Evolutionary conservation across 768 basidiomycete genomes (phyloP).

Genomic region (Boletus rufocinnamomeus): DNA sequence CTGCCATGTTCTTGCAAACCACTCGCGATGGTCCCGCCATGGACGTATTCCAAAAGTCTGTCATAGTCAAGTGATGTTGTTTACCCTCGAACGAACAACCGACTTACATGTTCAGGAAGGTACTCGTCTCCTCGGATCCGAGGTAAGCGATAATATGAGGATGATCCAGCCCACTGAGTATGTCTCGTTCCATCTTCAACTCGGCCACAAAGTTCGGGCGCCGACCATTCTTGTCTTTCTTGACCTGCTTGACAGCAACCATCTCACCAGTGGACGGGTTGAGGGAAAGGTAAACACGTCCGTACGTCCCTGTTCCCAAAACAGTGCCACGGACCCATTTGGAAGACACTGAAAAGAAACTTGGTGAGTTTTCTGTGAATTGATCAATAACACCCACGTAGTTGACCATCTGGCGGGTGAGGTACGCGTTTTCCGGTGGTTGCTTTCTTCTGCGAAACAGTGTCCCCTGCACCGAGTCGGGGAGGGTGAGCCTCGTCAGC

Average conservation of each 20-base stretch:
- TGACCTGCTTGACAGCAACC: conserved; percentile 98
- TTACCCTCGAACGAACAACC: background rate
- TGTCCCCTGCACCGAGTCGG: too few relatives aligned
- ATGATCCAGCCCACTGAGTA: conserved; percentile 90
- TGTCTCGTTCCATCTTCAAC: conserved; percentile 88
- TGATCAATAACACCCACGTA: conserved; percentile 48
- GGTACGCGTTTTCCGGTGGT: too few relatives aligned
- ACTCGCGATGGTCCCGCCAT: conserved; percentile 88
- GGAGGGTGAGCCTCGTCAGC: background rate
- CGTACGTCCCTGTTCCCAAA: conserved; percentile 93
- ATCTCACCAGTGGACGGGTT: conserved; percentile 94
- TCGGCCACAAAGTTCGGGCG: conserved; percentile 85
- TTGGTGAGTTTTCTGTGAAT: conserved; percentile 13
- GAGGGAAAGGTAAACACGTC: conserved; percentile 91
- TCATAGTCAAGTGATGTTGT: conserved; percentile 6
- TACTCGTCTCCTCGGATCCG: conserved; percentile 83
- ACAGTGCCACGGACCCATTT: conserved; percentile 96
- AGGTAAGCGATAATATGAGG: conserved; percentile 95
- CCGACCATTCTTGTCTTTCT: conserved; percentile 81
- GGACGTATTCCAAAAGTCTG: conserved; percentile 96
- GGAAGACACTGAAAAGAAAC: conserved; percentile 61
- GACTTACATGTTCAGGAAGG: conserved; percentile 84
- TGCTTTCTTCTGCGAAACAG: too few relatives aligned
- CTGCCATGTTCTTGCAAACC: conserved; percentile 84
- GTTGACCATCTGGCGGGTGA: conserved; percentile 43